These are phyloP conservation scores for Blastobotrys raffinosifermentans DNA, from an alignment of 1,139 yeast genomes.

Conservation along the genomic window DNA sequence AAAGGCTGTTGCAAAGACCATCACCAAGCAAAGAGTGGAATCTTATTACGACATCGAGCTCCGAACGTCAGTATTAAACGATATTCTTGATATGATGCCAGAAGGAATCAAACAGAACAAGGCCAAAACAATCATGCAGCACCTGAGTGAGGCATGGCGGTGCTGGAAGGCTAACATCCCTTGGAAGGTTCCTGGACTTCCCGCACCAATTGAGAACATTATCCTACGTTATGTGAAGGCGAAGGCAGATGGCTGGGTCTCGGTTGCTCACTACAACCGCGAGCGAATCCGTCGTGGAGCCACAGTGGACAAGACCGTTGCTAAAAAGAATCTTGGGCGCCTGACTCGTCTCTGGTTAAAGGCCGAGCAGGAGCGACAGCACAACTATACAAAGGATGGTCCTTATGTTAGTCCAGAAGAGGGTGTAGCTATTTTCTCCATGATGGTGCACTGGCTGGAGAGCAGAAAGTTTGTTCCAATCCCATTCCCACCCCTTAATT, in stretches of 20 bases:
- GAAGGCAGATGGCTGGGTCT: conserved; percentile 95
- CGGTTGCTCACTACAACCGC: conserved; percentile 88
- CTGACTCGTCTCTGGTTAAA: conserved; percentile 89
- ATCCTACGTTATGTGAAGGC: conserved; percentile 88
- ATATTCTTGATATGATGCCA: conserved; percentile 94
- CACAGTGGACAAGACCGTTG: conserved; percentile 89
- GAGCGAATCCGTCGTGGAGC: conserved; percentile 85
- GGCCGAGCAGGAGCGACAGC: conserved; percentile 86
- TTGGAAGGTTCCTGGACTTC: conserved; percentile 97
- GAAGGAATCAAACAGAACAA: conserved; percentile 87
- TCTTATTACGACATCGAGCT: conserved; percentile 91
- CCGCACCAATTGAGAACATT: conserved; percentile 80
- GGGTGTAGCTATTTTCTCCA: conserved; percentile 79
- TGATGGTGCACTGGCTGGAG: conserved; percentile 93
- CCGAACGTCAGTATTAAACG: conserved; percentile 92
- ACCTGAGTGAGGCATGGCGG: conserved; percentile 97
- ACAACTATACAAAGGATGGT: conserved; percentile 73
- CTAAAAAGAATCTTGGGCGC: conserved; percentile 87
- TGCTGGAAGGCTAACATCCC: conserved; percentile 99
- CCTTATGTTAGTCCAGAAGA: conserved; percentile 83
- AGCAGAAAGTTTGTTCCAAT: conserved; percentile 77
- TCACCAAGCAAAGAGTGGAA: conserved; percentile 92
- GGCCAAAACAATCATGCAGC: conserved; percentile 84
- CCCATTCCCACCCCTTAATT: conserved; percentile 88
- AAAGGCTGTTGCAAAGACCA: conserved; percentile 87